These are phyloP conservation scores for Solanum ossicruentum DNA, from an alignment of 257 asterid genomes.

Conservation along the genomic window DNA sequence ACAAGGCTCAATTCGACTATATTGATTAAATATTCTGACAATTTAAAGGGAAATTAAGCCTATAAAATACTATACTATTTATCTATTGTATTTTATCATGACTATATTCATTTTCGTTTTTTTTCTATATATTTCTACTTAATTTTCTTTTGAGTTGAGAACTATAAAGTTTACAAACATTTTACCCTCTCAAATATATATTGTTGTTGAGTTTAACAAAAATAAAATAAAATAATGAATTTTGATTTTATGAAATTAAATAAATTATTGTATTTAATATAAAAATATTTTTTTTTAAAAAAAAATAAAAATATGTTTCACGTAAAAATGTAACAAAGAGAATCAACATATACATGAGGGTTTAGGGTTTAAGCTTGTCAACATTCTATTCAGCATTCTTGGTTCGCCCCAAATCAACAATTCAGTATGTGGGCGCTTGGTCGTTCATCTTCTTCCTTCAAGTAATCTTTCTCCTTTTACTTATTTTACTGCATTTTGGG, in stretches of 20 bases:
- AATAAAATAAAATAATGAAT: background rate
- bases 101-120: no score
- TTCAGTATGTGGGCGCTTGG: background rate
- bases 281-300: no score
- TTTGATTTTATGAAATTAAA: background rate
- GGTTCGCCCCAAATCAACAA: background rate
- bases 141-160: no score
- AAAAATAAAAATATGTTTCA: background rate
- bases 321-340: background rate
- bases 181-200: no score
- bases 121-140: no score
- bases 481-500: background rate
- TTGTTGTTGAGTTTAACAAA: no score
- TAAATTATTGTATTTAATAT: background rate
- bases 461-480: slow-evolving; percentile 13
- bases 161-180: no score
- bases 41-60: no score
- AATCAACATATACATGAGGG: background rate
- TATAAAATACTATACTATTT: background rate
- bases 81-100: no score
- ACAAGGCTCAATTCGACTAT: background rate
- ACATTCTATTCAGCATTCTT: background rate
- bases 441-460: slow-evolving; percentile 42
- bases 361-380: background rate
- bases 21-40: background rate